phyloP scores from a whole-genome alignment of 2,329 filamentous ascomycete genomes.

The Myriosclerotinia curreyana region DNA sequence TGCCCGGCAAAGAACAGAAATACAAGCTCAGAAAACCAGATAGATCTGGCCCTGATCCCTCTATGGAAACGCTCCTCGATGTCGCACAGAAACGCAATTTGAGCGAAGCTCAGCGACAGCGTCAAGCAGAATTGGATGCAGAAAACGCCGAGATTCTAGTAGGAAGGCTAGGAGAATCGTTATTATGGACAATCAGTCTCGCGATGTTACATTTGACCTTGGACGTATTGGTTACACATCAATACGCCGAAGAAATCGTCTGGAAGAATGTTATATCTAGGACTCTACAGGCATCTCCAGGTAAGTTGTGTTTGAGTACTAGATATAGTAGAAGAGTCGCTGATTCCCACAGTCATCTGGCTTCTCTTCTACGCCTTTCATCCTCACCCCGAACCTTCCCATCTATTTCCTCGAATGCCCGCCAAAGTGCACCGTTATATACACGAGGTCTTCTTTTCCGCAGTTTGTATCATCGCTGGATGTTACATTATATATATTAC shows the following conservation, averaged over 20 bases:
- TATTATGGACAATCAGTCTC: slow-evolving; percentile 60
- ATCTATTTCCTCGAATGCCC: slow-evolving; percentile 51
- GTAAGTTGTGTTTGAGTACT: slow-evolving; percentile 43
- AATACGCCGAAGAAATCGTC: slow-evolving; percentile 66
- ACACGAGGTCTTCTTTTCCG: slow-evolving; percentile 62
- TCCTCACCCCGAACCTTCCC: slow-evolving; percentile 44
- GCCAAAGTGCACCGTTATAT: slow-evolving; percentile 46
- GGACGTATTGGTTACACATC: slow-evolving; percentile 74
- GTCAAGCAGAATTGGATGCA: slow-evolving; percentile 31
- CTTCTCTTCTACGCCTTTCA: slow-evolving; percentile 39
- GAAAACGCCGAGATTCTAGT: slow-evolving; percentile 34
- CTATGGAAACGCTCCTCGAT: slow-evolving; percentile 68
- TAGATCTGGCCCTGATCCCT: slow-evolving; percentile 54
- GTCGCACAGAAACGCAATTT: slow-evolving; percentile 64
- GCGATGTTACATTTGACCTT: slow-evolving; percentile 73
- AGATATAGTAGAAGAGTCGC: background rate
- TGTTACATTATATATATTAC: slow-evolving; percentile 79
- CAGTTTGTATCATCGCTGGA: slow-evolving; percentile 58
- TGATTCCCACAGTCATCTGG: slow-evolving; percentile 40
- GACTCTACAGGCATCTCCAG: slow-evolving; percentile 50
- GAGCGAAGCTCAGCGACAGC: slow-evolving; percentile 28
- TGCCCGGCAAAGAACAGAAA: slow-evolving; percentile 40
- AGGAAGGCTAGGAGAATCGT: slow-evolving; percentile 45
- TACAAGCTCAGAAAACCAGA: slow-evolving; percentile 69
- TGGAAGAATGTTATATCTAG: slow-evolving; percentile 55